Percentiles rank a stretch among this genome's conserved stretches.
Evolutionary conservation across 352 stramenopile species (phyloP).

Genomic region (Phytophthora tubulina): DNA sequence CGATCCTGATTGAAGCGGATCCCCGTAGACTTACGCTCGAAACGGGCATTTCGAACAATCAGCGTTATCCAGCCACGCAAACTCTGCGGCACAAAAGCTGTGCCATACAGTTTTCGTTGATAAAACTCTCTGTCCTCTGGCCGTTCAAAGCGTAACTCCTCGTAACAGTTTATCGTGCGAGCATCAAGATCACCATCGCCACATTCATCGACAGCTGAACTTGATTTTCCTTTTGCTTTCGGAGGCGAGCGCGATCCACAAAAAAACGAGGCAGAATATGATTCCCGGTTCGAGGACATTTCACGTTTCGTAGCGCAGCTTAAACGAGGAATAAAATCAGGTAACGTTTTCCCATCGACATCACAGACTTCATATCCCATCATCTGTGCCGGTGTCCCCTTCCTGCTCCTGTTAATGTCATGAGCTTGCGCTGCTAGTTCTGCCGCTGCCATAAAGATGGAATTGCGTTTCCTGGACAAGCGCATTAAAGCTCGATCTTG

Average conservation of each 20-base stretch:
- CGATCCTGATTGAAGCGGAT: constrained; percentile 71
- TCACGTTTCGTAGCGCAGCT: constrained; percentile 43
- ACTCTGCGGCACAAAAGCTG: constrained; percentile 57
- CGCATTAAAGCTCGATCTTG: constrained; percentile 63
- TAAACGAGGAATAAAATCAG: constrained; percentile 44
- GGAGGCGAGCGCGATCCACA: constrained; percentile 37
- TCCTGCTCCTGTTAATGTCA: constrained; percentile 14
- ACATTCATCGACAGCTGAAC: constrained; percentile 1
- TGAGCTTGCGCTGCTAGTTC: constrained; percentile 26
- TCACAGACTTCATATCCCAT: constrained; percentile 50
- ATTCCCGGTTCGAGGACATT: constrained; percentile 34
- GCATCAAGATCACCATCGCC: not conserved
- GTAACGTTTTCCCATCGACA: constrained; percentile 29
- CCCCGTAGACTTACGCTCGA: constrained; percentile 66
- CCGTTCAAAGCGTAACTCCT: constrained; percentile 51
- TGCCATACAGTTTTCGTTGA: constrained; percentile 65
- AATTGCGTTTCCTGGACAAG: constrained; percentile 65
- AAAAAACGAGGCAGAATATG: constrained; percentile 46
- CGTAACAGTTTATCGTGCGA: constrained; percentile 45
- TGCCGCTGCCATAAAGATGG: constrained; percentile 47
- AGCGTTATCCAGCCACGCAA: constrained; percentile 53
- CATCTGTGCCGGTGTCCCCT: constrained; percentile 15
- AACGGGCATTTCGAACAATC: constrained; percentile 57
- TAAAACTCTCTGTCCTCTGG: constrained; percentile 57
- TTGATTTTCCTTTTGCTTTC: constrained; percentile 28